Evolutionary conservation across 2,329 filamentous ascomycete genomes (phyloP), one percentile per base, ranked within the genome.

Genomic region (Aspergillus chevalieri): DNA sequence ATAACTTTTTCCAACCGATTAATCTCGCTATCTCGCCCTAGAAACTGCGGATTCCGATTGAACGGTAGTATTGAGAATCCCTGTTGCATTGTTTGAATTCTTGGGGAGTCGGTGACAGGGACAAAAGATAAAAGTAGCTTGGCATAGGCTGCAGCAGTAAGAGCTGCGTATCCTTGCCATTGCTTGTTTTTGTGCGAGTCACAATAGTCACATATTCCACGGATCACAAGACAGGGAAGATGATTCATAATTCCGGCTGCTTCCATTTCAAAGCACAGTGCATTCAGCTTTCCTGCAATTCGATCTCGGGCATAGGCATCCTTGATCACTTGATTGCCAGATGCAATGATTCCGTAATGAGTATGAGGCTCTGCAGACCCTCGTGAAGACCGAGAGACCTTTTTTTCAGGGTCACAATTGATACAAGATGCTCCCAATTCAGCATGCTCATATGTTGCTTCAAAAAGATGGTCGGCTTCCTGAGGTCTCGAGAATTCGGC

Each of bases 111-210:
- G 19, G 14, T 19, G 8, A 46, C 38, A 38, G 47, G n/a, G 24
- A 36, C 3, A 6, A 15, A 7, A 57, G 15, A 4, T 55, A 30
- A 3, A 52, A 41, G 38, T 19, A 19, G 39, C 38, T 58, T 56
- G 2, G 52, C 46, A 19, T 36, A 52, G n/a, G 54, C 39, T 5
- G 57, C 56, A 0, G 56, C 57, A 5, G 56, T 51, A 4, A 54
- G 52, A n/a, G 56, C 57, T 10, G 57, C 56, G 42, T 51, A 59
- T 9, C 36, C 10, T 26, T 58, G 57, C 54, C 56, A 59, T 7
- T n/a, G 7, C 38, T 54, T 51, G 46, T 51, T 55, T 10, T 54
- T 53, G 22, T 59, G 57, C 10, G 49, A 52, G 22, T 58, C 57
- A 1, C 52, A 54, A 47, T 59, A 59, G 30, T 59, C 56, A 21